phyloP scores from a whole-genome alignment of 73 alveolate species.

The Tetrahymena malaccensis region DNA sequence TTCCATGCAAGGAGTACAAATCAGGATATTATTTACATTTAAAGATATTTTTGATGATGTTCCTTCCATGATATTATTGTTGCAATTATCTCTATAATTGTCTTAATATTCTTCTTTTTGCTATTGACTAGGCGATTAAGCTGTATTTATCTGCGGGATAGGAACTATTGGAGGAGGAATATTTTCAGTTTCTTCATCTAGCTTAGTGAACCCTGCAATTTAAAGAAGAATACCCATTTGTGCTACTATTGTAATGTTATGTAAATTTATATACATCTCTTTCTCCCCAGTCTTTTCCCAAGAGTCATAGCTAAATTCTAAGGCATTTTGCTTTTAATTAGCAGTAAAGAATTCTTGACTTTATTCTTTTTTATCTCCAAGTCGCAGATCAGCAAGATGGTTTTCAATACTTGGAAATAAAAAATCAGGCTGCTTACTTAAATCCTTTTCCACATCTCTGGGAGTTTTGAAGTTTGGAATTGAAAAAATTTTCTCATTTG shows the following conservation, averaged over 20 bases:
- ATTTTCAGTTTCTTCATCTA: not conserved
- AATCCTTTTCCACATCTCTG: not conserved
- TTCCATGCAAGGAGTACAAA: not conserved
- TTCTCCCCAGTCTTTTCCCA: not conserved
- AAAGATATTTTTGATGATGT: not conserved
- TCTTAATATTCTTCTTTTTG: not conserved
- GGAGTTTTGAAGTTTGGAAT: not conserved
- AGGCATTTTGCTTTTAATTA: not conserved
- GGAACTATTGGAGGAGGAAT: not conserved
- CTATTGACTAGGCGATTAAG: not conserved
- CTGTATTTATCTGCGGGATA: not conserved
- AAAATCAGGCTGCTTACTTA: not conserved
- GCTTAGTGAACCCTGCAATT: not conserved
- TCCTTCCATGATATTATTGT: not conserved
- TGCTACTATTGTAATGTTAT: not conserved
- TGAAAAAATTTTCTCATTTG: not conserved
- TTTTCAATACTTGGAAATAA: not conserved
- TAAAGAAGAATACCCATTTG: not conserved
- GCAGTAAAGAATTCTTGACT: not conserved
- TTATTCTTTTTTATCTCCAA: not conserved
- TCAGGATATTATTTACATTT: not conserved
- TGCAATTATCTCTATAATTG: not conserved
- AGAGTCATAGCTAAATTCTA: not conserved
- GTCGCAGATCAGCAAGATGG: not conserved
- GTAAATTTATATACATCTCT: not conserved